Conservation (phyloP, 805 yeast genomes). For the Wickerhamiella cacticola region DNA sequence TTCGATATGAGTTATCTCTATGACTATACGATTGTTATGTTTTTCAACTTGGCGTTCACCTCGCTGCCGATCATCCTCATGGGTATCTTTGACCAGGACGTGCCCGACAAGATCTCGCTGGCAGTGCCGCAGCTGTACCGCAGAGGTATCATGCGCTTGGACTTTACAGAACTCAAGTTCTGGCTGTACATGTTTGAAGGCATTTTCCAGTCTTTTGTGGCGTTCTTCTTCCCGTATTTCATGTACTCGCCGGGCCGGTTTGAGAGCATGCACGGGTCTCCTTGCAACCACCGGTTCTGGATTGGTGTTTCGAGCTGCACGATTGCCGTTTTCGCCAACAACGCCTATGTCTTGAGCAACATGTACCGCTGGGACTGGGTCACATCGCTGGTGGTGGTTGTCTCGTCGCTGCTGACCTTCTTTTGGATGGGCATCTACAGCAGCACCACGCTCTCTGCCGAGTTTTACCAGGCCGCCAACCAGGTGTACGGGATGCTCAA, state of each 20-base stretch:
- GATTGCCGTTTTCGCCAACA: conserved; percentile 51
- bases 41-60: conserved; percentile 70
- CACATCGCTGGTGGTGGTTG: conserved; percentile 38
- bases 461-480: conserved; percentile 53
- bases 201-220: conserved; percentile 53
- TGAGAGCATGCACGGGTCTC: conserved; percentile 18
- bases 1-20: conserved; percentile 69
- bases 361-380: conserved; percentile 75
- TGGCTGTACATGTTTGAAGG: conserved; percentile 58
- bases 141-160: conserved; percentile 50
- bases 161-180: conserved; percentile 51
- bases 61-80: conserved; percentile 64
- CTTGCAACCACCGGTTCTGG: conserved; percentile 51
- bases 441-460: conserved; percentile 38
- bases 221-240: conserved; percentile 57
- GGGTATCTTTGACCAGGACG: conserved; percentile 68
- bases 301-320: conserved; percentile 53
- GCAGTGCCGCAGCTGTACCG: conserved; percentile 61
- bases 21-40: conserved; percentile 66
- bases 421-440: conserved; percentile 81
- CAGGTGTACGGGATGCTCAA: conserved; percentile 48
- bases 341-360: conserved; percentile 52
- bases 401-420: conserved; percentile 48
- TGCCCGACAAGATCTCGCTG: conserved; percentile 49
- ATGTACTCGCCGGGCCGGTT: conserved; percentile 36